Evolutionary conservation across 2,329 filamentous ascomycete genomes (phyloP).

Genomic region (Pseudogymnoascus sp.): DNA sequence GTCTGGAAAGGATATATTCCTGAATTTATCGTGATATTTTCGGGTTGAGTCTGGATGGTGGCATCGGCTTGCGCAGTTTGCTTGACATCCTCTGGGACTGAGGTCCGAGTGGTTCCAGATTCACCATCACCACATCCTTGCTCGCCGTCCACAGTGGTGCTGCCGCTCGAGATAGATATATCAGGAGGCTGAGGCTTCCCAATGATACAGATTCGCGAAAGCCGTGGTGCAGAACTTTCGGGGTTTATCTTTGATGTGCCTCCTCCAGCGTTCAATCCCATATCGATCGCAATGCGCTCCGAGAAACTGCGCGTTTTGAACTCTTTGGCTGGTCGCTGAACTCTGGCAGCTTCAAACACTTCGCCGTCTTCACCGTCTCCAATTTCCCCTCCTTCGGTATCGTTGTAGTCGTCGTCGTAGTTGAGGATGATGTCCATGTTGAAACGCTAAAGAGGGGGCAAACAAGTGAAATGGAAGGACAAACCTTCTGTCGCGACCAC

Average conservation of each 20-base stretch:
- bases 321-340: background rate
- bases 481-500: slow-evolving; percentile 36
- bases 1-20: background rate
- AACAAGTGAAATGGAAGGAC: slow-evolving; percentile 16
- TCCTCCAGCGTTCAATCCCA: background rate
- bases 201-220: background rate
- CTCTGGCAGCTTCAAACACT: background rate
- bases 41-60: background rate
- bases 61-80: background rate
- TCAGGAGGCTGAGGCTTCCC: background rate
- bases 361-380: background rate
- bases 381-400: background rate
- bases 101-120: background rate
- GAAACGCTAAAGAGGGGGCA: background rate
- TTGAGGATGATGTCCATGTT: background rate
- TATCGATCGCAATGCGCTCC: background rate
- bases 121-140: background rate
- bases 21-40: background rate
- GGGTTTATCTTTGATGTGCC: background rate
- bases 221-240: background rate
- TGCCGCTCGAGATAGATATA: background rate
- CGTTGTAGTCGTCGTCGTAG: background rate
- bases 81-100: background rate
- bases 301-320: background rate
- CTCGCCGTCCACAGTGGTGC: background rate